Base-by-base conservation (phyloP, 805 yeast species). In the Clavispora asparagi region DNA sequence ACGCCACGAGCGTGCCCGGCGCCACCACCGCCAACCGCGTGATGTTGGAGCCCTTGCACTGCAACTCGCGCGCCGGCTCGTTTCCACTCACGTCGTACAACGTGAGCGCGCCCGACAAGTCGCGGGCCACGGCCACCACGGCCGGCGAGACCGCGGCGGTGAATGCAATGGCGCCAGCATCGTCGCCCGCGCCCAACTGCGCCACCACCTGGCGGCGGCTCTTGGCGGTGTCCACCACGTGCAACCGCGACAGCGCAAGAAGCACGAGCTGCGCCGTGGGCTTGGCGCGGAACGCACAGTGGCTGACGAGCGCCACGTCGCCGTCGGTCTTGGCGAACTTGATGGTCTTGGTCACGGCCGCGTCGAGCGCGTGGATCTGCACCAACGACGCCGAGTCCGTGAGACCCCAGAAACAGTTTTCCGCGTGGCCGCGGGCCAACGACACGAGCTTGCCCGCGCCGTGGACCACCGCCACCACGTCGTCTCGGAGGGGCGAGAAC, bases 401-500 rank as follows among this genome's bases (percentile, higher is more conserved):
- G 35, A 57, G 49, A 12, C 56, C 67, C 65, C 67, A 64, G 25
- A 65, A 49, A 17, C 52, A 48, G 41, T 50, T 46, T 5, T 47
- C 46, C 7, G 39, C 44, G 33, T 40, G 27, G 4, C 62, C 49
- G 4, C 50, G 33, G 9, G 60, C 46, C 41, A 62, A 40, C 13
- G 55, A 46, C 16, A 47, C 53, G 9, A 54, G 45, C 1, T 61
- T 55, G 7, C 58, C 57, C 23, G 65, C 54, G 29, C 65, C 53
- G 31, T 56, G 52, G 31, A 59, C 14, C 27, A 73, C 70, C 47
- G 62, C 62, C 16, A 68, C 58, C 14, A 68, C 54, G 23, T 64
- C 71, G 46, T 69, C 71, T 23, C 65, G 63, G 32, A 59, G 54
- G 2, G 82, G 81, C 2, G 79, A 70, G 43, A 71, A 70, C 8